Conservation (phyloP, 1,284 basidiomycete genomes). For the Rhodofomes roseus region DNA sequence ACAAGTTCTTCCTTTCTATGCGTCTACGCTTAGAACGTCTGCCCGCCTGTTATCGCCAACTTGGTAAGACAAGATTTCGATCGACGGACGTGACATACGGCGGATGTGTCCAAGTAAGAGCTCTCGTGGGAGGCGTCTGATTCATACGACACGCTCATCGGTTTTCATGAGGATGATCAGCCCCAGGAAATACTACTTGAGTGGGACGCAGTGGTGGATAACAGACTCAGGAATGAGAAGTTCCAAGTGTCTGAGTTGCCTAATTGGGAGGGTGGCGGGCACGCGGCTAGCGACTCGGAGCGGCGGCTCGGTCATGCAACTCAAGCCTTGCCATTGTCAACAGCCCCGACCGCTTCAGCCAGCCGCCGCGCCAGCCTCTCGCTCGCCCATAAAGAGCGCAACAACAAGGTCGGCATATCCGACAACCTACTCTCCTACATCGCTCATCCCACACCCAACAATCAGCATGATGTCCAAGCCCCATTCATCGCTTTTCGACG, state of each 20-base stretch:
- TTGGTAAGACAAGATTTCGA: neutral
- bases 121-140: neutral
- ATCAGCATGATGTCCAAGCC: neutral
- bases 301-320: neutral
- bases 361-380: conserved; percentile 1
- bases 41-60: neutral
- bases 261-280: neutral
- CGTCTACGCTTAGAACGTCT: conserved; percentile 4
- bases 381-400: neutral
- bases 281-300: neutral
- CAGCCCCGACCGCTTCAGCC: neutral
- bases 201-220: no score
- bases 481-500: conserved; percentile 3
- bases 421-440: neutral
- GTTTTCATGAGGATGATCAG: no score
- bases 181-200: no score
- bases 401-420: neutral
- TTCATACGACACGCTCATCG: neutral
- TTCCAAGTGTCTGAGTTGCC: neutral
- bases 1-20: neutral
- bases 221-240: no score
- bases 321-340: neutral
- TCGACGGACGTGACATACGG: neutral
- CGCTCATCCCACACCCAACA: neutral
- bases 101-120: neutral